A percentile compares a stretch with the other conserved stretches of the same genome.
Evolutionary conservation across 2,329 filamentous ascomycete species (phyloP).

Genomic region (Erysiphe pulchra): DNA sequence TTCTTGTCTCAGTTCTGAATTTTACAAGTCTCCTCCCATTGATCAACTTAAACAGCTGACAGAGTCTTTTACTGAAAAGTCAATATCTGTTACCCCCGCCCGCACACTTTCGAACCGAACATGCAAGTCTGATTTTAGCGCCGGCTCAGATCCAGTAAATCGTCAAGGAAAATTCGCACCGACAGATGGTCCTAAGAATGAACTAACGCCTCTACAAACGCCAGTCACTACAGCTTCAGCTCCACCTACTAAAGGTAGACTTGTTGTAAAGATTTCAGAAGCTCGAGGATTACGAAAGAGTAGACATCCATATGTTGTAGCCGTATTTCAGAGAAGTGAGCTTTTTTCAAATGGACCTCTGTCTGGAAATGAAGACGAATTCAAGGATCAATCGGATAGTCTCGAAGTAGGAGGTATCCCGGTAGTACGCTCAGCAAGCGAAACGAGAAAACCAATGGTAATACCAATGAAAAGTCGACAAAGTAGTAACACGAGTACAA

Average conservation of each 20-base stretch:
- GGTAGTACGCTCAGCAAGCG: constrained; percentile 48
- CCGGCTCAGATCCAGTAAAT: constrained; percentile 11
- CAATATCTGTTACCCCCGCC: constrained; percentile 72
- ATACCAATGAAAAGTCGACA: constrained; percentile 95
- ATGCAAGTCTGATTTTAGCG: constrained; percentile 21
- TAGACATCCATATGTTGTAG: constrained; percentile 81
- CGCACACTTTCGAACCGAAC: constrained; percentile 43
- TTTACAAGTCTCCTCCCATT: constrained; percentile 33
- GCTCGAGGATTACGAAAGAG: constrained; percentile 60
- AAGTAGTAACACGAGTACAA: constrained; percentile 76
- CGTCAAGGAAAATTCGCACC: constrained; percentile 18
- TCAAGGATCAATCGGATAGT: constrained; percentile 28
- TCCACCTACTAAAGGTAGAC: constrained; percentile 55
- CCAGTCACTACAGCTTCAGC: constrained; percentile 37
- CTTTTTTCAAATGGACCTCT: constrained; percentile 75
- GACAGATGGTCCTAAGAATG: constrained; percentile 11
- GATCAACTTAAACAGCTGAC: constrained; percentile 70
- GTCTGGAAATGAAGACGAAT: constrained; percentile 30
- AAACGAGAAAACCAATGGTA: constrained; percentile 58
- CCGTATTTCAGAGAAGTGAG: constrained; percentile 89
- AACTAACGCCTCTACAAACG: constrained; percentile 9
- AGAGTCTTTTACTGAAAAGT: constrained; percentile 49
- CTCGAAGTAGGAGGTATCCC: constrained; percentile 30
- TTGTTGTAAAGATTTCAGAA: constrained; percentile 72
- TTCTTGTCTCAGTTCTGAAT: constrained; percentile 20